Evolutionary conservation across 805 yeast genomes (phyloP).

Genomic region (Komagataella ulmi): DNA sequence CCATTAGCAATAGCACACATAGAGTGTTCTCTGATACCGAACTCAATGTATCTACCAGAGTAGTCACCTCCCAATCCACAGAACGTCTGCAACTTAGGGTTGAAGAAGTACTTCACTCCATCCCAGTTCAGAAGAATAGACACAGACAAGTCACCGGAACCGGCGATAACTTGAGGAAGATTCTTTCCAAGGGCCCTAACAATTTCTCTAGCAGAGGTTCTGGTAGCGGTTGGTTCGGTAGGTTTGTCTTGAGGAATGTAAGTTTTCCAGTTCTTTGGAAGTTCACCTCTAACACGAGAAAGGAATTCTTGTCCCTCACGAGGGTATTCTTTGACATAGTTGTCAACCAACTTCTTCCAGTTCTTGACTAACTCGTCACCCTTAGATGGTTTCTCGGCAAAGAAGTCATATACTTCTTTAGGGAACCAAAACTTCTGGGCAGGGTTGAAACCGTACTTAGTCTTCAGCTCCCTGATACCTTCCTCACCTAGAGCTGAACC

Average conservation of each 20-base stretch:
- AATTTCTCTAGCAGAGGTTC: constrained; percentile 16
- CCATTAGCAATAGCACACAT: constrained; percentile 21
- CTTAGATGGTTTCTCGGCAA: constrained; percentile 9
- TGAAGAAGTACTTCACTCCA: constrained; percentile 17
- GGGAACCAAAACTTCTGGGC: constrained; percentile 12
- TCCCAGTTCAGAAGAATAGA: constrained; percentile 18
- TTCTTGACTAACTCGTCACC: constrained; percentile 11
- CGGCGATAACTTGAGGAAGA: constrained; percentile 16
- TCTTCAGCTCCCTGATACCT: constrained; percentile 9
- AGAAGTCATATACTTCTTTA: constrained; percentile 16
- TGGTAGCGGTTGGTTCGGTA: constrained; percentile 11
- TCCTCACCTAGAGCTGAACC: constrained; percentile 21
- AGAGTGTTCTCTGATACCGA: constrained; percentile 21
- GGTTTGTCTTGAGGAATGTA: constrained; percentile 10
- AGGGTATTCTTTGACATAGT: constrained; percentile 14
- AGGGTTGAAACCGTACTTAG: constrained; percentile 10
- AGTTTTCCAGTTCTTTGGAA: constrained; percentile 13
- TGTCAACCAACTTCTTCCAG: constrained; percentile 13
- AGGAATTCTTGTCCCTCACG: constrained; percentile 14
- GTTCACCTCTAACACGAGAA: constrained; percentile 14
- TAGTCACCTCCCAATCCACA: constrained; percentile 19
- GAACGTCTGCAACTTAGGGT: constrained; percentile 15
- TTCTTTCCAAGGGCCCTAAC: constrained; percentile 15
- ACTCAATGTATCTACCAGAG: constrained; percentile 18
- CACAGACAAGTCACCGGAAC: constrained; percentile 22